phyloP scores from a whole-genome alignment of 108 stramenopile genomes.

The Skeletonema grethae region DNA sequence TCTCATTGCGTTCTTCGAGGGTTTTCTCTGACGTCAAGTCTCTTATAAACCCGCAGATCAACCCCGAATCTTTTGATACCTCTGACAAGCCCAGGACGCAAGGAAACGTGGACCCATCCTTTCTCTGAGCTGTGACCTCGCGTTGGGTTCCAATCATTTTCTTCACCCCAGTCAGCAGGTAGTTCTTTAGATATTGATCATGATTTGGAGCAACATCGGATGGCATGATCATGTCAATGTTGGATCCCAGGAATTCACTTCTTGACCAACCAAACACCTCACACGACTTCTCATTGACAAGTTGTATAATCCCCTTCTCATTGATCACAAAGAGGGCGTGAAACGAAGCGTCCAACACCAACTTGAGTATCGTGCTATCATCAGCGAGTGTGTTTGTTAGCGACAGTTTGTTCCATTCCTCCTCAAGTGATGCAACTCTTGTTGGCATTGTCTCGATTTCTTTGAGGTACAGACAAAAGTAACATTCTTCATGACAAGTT shows the following conservation, averaged over 20 bases:
- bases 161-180: conserved; percentile 31
- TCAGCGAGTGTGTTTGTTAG: background rate
- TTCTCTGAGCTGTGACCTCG: conserved; percentile 24
- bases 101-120: conserved; percentile 48
- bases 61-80: conserved; percentile 23
- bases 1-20: conserved; percentile 17
- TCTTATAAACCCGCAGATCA: conserved; percentile 53
- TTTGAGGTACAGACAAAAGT: conserved; percentile 34
- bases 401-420: background rate
- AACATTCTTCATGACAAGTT: conserved; percentile 12
- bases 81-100: conserved; percentile 44
- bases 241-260: conserved; percentile 34
- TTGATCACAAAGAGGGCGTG: conserved; percentile 35
- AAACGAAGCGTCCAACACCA: conserved; percentile 3
- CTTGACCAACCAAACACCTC: conserved; percentile 38
- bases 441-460: background rate
- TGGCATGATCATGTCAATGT: conserved; percentile 42
- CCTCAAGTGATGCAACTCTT: background rate
- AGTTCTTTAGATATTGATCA: conserved; percentile 30
- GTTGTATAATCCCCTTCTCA: conserved; percentile 36
- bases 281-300: conserved; percentile 26
- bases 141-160: conserved; percentile 49
- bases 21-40: conserved; percentile 40
- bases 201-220: conserved; percentile 15
- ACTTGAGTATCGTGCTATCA: background rate